phyloP scores from a whole-genome alignment of 2,329 filamentous ascomycete genomes.

The Diplocarpon rosae region DNA sequence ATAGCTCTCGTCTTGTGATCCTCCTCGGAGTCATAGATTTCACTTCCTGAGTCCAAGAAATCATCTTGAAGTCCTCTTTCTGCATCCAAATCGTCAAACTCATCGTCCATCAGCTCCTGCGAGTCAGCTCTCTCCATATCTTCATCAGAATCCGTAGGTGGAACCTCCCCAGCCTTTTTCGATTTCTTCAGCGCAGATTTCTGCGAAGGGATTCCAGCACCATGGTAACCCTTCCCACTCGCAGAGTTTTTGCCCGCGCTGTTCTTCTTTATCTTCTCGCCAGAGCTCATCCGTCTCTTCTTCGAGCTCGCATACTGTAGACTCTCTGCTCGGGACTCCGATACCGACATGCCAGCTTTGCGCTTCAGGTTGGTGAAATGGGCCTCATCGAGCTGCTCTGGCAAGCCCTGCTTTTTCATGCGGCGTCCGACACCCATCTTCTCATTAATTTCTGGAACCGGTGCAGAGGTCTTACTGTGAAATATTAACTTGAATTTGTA shows the following conservation, averaged over 20 bases:
- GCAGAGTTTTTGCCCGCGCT: conserved; percentile 22
- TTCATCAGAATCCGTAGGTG: conserved; percentile 32
- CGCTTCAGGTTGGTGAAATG: conserved; percentile 72
- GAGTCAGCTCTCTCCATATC: conserved; percentile 29
- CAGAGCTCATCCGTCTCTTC: conserved; percentile 49
- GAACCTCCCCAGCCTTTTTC: conserved; percentile 32
- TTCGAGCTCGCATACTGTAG: conserved; percentile 35
- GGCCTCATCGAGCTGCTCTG: conserved; percentile 70
- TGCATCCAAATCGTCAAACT: conserved; percentile 29
- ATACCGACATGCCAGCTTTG: conserved; percentile 63
- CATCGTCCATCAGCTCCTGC: conserved; percentile 36
- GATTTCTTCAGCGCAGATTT: conserved; percentile 29
- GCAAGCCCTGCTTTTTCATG: conserved; percentile 91
- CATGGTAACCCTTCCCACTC: conserved; percentile 25
- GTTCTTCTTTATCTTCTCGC: conserved; percentile 34
- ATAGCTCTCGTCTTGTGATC: conserved; percentile 53
- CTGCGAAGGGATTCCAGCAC: conserved; percentile 27
- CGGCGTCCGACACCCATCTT: conserved; percentile 82
- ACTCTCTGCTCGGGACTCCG: conserved; percentile 41
- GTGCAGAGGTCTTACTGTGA: not conserved
- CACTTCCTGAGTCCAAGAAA: conserved; percentile 38
- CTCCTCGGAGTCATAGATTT: conserved; percentile 37
- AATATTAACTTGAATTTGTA: too few species aligned
- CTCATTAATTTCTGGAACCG: conserved; percentile 9
- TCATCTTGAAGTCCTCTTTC: conserved; percentile 39